Base-by-base conservation (phyloP, 192 early-diverging fungal species). In the Entrophospora sp. region DNA sequence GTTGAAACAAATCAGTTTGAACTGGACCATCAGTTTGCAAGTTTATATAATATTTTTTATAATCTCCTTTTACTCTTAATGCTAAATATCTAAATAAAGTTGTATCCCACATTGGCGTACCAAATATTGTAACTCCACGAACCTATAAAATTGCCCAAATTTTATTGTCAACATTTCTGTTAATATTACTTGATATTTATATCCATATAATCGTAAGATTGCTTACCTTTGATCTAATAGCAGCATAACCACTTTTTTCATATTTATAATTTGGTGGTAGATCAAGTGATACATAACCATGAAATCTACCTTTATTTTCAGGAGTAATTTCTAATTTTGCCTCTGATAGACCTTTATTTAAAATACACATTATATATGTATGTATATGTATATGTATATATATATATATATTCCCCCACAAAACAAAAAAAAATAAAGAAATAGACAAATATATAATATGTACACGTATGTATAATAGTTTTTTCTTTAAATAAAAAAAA, bases 11-110 rank as follows among this genome's bases (percentile, higher is more conserved):
- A 74, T 93, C 89, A 0, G 91, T 87, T 35, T 83, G 87, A 44
- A 90, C 83, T 16, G 94, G 72, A 24, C 84, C 84, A 61, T 93
- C 89, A 10, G 93, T 91, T 65, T 93, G 88, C 14, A 98, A 71
- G 69, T 98, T 98, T 59, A 98, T 91, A 83, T 94, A 88, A 76
- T 93, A 98, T 73, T 91, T 89, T 52, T 88, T 78, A 20, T 77
- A 67, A 61, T 98, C 93, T 1, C 91, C 92, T 64, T 81, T 83
- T 8, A 91, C 89, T 22, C 90, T 73, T 51, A 96, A 51, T 1
- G 85, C 83, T 36, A 98, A 74, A 69, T 94, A 98, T 37, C 94
- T 81, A 70, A 82, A 98, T 59, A 89, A 73, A 12, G 82, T 83
- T 31, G 88, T 91, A 72, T 98, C 95, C 83, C 89, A 94, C 68